Conservation (phyloP, 345 rosid species). For the Lepidium didymum region DNA sequence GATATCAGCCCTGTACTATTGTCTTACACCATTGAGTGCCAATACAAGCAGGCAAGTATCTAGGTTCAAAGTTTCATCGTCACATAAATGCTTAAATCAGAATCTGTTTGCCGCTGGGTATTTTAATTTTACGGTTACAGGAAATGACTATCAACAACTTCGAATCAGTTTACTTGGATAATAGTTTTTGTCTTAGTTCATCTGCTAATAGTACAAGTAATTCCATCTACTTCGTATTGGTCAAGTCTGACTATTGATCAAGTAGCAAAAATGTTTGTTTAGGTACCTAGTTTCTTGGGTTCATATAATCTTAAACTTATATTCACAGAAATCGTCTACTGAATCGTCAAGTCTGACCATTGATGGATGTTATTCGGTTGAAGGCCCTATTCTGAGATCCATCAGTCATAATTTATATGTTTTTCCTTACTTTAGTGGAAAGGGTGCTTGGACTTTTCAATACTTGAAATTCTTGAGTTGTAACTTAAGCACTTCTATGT, state of each 20-base stretch:
- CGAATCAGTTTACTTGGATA: neutral
- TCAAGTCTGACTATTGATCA: neutral
- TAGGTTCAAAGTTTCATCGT: neutral
- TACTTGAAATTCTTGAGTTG: neutral
- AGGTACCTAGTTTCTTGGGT: neutral
- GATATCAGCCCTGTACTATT: slow-evolving; percentile 85
- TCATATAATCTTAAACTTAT: neutral
- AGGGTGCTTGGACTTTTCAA: neutral
- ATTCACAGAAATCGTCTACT: neutral
- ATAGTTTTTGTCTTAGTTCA: neutral
- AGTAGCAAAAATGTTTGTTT: neutral
- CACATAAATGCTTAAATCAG: neutral
- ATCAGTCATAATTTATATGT: neutral
- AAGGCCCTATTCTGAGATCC: neutral
- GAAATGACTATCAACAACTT: neutral
- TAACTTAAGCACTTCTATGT: slow-evolving; percentile 7
- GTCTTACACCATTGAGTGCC: slow-evolving; percentile 77
- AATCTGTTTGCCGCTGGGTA: neutral
- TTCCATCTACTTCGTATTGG: neutral
- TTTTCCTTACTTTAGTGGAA: neutral
- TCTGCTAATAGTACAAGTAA: neutral
- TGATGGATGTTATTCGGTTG: neutral
- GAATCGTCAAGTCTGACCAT: neutral
- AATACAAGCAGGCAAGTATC: slow-evolving; percentile 70
- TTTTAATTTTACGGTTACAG: neutral